Base-by-base conservation (phyloP, 192 early-diverging fungal genomes). In the Coemansia sp. region DNA sequence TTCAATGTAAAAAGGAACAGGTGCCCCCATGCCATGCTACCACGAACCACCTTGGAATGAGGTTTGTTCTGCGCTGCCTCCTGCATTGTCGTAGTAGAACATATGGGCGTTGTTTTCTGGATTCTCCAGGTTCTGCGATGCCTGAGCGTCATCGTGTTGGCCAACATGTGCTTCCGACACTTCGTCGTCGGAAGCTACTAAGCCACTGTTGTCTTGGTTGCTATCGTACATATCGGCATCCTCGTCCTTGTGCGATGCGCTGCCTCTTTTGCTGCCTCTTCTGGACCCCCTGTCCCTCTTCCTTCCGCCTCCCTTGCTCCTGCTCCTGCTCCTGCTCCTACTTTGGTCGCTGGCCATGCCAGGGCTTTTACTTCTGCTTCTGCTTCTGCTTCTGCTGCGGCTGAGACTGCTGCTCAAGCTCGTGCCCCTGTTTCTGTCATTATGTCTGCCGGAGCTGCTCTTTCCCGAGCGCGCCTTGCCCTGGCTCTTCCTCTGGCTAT, bases 401-500 rank as follows among this genome's bases (percentile, higher is more conserved):
- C 66, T 61, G 9, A 14, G 38, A 34, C 72, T 56, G 34, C 59
- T 46, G 59, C 57, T 56, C 15, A 39, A 21, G 26, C 71, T 72
- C 16, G 24, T 12, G 45, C 49, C 59, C n/a, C 63, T 64, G 23
- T 64, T 59, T 20, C 48, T 64, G 45, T 41, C 38, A 2, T 36
- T 44, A 20, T 43, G 55, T 48, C 68, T 66, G 48, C 60, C 66
- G 1, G 73, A 63, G 20, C 43, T 64, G 24, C 55, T 61, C 52
- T 45, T 62, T 5, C 48, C 41, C 51, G 36, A 18, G 39, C 41
- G 21, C 46, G 49, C 45, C 48, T 51, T 60, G 64, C 68, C 21
- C 67, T 59, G 60, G 48, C 61, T 66, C 59, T 61, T 67, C 9
- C 67, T 65, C 56, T 67, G 68, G 67, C 56, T 63, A 26, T 57